Base-by-base conservation (phyloP, 2,329 filamentous ascomycete genomes). In the Ophiosphaerella narmari region DNA sequence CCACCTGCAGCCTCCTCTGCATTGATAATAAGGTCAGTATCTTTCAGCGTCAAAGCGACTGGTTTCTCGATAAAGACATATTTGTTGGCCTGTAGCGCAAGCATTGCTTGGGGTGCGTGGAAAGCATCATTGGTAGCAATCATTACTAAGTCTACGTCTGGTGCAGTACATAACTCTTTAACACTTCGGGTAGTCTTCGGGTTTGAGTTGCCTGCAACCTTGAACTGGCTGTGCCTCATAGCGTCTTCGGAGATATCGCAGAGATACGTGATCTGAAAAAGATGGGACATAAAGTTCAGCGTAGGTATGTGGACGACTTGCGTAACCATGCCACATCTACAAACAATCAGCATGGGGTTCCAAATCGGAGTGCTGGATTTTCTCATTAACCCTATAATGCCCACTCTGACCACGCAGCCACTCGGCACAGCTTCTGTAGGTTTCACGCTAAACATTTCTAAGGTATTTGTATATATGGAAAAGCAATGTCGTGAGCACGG, bases 21-120 rank as follows among this genome's bases (percentile, higher is more conserved):
- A 0, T 72, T 77, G 26, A 80, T 68, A 18, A 87, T 78, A 0
- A 70, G 63, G 23, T 78, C 67, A 0, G 78, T 70, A 39, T 78
- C 77, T 2, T 70, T 72, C 18, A 80, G 66, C 21, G 74, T 80
- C 4, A 86, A 61, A 0, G 82, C 76, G 2, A 84, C 59, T 0
- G 85, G 84, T 48, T 86, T 85, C 63, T 87, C 84, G 4, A 87
- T 71, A 48, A 87, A 75, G 9, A 80, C 79, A 54, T 81, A 72
- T 63, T 87, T 87, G 45, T 78, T 75, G 13, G 78, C 67, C 45
- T 79, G 53, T 1, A 87, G 72, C 0, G 82, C 82, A 0, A 77
- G 59, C 23, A 85, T 72, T 3, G 76, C 77, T 48, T 84, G 78
- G 3, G 69, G 51, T 14, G 76, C 76, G 62, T 86, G 85, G 52